phyloP scores from a whole-genome alignment of 2,329 filamentous ascomycete species.

The Polychaeton citri region DNA sequence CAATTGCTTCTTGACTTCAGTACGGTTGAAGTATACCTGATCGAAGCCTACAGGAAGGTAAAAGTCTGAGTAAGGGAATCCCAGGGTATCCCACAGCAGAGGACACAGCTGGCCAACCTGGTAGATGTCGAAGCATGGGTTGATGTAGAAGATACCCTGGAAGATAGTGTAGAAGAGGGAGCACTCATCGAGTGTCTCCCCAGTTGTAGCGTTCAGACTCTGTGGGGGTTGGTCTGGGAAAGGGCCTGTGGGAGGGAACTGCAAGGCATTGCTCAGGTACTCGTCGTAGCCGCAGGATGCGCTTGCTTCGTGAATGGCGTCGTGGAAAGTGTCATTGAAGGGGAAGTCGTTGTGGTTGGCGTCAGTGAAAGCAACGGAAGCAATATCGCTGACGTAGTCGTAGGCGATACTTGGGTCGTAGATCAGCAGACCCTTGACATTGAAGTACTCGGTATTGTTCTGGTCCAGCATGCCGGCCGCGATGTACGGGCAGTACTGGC shows the following conservation, averaged over 20 bases:
- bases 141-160: constrained; percentile 27
- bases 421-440: constrained; percentile 55
- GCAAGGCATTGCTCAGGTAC: constrained; percentile 41
- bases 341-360: constrained; percentile 47
- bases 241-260: constrained; percentile 20
- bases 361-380: constrained; percentile 46
- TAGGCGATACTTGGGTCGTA: constrained; percentile 56
- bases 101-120: constrained; percentile 18
- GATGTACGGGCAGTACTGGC: constrained; percentile 18
- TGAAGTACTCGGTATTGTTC: constrained; percentile 53
- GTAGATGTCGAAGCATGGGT: constrained; percentile 22
- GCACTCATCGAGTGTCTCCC: constrained; percentile 8
- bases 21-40: constrained; percentile 5
- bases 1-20: constrained; percentile 6
- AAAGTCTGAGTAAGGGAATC: no score
- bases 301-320: constrained; percentile 34
- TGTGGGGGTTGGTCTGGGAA: constrained; percentile 6
- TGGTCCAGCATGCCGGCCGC: constrained; percentile 46
- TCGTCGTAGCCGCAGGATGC: constrained; percentile 49
- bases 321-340: constrained; percentile 47
- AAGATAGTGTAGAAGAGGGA: constrained; percentile 18
- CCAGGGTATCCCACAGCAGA: constrained; percentile 14
- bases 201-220: constrained; percentile 1
- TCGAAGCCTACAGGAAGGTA: no score
- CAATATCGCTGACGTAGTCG: constrained; percentile 36